Percentiles rank a stretch among this genome's conserved stretches.
Evolutionary conservation across 2,329 filamentous ascomycete genomes (phyloP).

Genomic region (Hypoxylon sp.): DNA sequence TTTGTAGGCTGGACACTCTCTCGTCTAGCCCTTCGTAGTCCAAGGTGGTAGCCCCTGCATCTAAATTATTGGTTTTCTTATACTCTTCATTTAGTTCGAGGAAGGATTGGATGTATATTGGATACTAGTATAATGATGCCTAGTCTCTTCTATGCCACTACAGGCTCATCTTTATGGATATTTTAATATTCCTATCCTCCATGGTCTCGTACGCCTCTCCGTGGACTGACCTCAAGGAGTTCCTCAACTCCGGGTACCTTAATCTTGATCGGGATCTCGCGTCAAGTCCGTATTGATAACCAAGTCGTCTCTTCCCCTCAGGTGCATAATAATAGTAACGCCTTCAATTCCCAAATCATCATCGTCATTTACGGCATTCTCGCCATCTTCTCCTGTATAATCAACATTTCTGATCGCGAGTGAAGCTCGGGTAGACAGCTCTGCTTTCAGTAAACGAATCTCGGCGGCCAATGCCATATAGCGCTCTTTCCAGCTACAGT

Average conservation of each 20-base stretch:
- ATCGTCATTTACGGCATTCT: constrained; percentile 46
- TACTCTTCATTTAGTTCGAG: neutral
- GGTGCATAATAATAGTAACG: constrained; percentile 66
- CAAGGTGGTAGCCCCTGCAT: no score
- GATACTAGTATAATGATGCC: constrained; percentile 37
- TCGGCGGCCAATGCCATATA: constrained; percentile 60
- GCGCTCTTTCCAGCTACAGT: constrained; percentile 60
- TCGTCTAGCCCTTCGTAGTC: neutral
- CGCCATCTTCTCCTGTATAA: constrained; percentile 45
- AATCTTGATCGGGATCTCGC: constrained; percentile 21
- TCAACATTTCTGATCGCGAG: constrained; percentile 34
- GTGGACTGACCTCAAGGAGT: neutral
- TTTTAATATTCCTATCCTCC: neutral
- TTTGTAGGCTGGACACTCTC: neutral
- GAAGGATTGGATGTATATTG: constrained; percentile 1
- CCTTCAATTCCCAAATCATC: constrained; percentile 63
- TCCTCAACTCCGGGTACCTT: neutral
- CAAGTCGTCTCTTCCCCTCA: constrained; percentile 65
- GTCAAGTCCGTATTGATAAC: constrained; percentile 66
- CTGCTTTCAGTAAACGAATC: constrained; percentile 59
- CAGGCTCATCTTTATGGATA: constrained; percentile 5
- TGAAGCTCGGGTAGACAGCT: constrained; percentile 52
- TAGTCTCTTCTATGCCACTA: constrained; percentile 13
- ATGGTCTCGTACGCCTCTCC: neutral
- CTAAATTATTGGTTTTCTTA: no score